Percentiles rank a stretch among this genome's conserved stretches.
Evolutionary conservation across 768 basidiomycete genomes (phyloP).

Genomic region (Crassisporium funariophilum): DNA sequence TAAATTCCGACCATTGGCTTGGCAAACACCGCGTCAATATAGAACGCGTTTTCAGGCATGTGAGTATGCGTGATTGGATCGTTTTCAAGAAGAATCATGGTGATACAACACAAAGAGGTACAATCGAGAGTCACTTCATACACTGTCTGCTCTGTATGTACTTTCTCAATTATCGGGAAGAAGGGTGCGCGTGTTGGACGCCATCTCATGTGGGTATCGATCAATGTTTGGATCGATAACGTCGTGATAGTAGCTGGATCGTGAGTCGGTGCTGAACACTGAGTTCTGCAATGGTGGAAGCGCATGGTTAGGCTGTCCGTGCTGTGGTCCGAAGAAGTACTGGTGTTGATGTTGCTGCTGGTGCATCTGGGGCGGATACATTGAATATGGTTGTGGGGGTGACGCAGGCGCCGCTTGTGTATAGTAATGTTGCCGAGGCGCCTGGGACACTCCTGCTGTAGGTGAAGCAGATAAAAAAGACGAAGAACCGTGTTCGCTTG

Average conservation of each 20-base stretch:
- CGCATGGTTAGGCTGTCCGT: constrained; percentile 6
- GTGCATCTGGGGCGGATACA: constrained; percentile 20
- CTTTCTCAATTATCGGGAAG: constrained; percentile 8
- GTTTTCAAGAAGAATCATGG: no score
- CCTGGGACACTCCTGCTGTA: neutral
- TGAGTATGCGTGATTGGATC: no score
- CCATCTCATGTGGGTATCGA: neutral
- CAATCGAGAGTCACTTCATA: no score
- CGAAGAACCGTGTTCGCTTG: neutral
- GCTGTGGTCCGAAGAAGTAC: constrained; percentile 22
- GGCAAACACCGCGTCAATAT: constrained; percentile 26
- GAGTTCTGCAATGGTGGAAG: constrained; percentile 15
- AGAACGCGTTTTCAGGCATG: neutral
- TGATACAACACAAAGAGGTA: no score
- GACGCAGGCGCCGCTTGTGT: constrained; percentile 3
- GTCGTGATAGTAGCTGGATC: neutral
- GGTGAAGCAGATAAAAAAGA: neutral
- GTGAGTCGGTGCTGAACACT: neutral
- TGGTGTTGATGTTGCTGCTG: constrained; percentile 17
- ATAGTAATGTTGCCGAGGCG: neutral
- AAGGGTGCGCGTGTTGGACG: constrained; percentile 4
- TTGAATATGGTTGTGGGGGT: no score
- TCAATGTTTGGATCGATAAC: neutral
- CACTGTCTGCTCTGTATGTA: no score
- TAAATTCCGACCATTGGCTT: constrained; percentile 19